A percentile compares a stretch with the other conserved stretches of the same genome.
Evolutionary conservation across 331 rosid genomes (phyloP).

Genomic region (Erythrophleum ivorense): DNA sequence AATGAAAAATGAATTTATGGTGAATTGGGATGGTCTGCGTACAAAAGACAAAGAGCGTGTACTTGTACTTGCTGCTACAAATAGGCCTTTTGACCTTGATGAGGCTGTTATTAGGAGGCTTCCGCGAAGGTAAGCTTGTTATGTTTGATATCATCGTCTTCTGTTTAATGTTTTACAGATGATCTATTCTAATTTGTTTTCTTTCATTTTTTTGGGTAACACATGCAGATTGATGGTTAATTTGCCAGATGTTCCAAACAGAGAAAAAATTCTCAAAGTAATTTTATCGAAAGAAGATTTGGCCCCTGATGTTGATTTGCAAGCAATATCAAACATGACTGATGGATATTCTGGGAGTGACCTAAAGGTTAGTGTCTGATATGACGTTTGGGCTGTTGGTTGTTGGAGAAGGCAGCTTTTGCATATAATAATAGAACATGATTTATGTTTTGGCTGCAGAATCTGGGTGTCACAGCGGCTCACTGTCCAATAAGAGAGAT

Average conservation of each 20-base stretch:
- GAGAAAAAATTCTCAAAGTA: constrained; percentile 82
- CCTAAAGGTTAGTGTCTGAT: constrained; percentile 66
- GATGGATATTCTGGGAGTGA: constrained; percentile 99
- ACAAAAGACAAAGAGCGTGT: constrained; percentile 94
- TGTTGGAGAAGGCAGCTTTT: constrained; percentile 26
- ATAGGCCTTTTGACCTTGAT: constrained; percentile 96
- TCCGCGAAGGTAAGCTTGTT: constrained; percentile 72
- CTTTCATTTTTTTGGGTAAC: background rate
- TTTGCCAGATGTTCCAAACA: constrained; percentile 83
- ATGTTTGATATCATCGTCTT: constrained; percentile 18
- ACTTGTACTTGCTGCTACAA: constrained; percentile 97
- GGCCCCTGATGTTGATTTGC: constrained; percentile 74
- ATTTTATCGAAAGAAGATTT: constrained; percentile 86
- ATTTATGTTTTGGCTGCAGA: constrained; percentile 62
- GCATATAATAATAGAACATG: constrained; percentile 7
- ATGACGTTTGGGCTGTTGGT: constrained; percentile 20
- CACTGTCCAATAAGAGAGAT: constrained; percentile 92
- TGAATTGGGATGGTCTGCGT: constrained; percentile 98
- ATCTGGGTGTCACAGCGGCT: constrained; percentile 90
- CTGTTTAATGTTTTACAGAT: constrained; percentile 15
- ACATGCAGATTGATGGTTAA: constrained; percentile 89
- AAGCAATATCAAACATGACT: constrained; percentile 77
- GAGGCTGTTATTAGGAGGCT: constrained; percentile 99
- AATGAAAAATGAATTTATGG: constrained; percentile 99
- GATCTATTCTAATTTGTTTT: constrained; percentile 20